Evolutionary conservation across 2,329 filamentous ascomycete species (phyloP), one percentile per base, ranked within the genome.

Genomic region (Phaeosphaeriaceae sp.): DNA sequence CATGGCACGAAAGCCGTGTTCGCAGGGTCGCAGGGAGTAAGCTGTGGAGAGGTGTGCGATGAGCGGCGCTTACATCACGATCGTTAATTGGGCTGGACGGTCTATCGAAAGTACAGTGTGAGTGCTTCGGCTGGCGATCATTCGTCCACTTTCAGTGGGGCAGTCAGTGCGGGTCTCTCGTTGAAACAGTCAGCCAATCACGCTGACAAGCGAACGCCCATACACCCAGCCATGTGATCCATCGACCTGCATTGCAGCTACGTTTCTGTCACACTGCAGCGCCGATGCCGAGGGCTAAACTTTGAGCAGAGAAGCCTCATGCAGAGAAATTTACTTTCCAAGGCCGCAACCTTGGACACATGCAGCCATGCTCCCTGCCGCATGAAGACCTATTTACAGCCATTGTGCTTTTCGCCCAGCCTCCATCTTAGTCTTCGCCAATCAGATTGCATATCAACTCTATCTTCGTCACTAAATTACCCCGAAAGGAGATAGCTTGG

Each of bases 81-180:
- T 36, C 31, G 6, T 11, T 3, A 13, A 36, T 36, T 36, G 31
- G 31, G 31, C 31, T 36, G n/a, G 19, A 11, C n/a, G 68, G 68
- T 75, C 71, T 76, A 76, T 76, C 62, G 73, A 75, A 70, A 60
- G 66, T 65, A 52, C 60, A 60, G 51, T 67, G 68, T 76, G 74
- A 73, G 74, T 73, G 76, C 75, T 67, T 70, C 44, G 64, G 67
- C 11, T 3, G 3, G 31, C 31, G 6, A 15, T 36, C 9, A 36
- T 36, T 36, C 31, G 31, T 15, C 31, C 6, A 13, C 13, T 11
- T 11, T 36, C 31, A 36, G 13, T 60, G 67, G 56, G 57, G 63
- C 52, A 58, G 46, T 5, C 5, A 47, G 70, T 71, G 73, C 69
- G 54, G 70, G 49, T 66, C 44, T 42, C 19, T 36, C 54, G 63